phyloP scores from a whole-genome alignment of 148 eudicot genomes.

The Salicornia ramosissima region DNA sequence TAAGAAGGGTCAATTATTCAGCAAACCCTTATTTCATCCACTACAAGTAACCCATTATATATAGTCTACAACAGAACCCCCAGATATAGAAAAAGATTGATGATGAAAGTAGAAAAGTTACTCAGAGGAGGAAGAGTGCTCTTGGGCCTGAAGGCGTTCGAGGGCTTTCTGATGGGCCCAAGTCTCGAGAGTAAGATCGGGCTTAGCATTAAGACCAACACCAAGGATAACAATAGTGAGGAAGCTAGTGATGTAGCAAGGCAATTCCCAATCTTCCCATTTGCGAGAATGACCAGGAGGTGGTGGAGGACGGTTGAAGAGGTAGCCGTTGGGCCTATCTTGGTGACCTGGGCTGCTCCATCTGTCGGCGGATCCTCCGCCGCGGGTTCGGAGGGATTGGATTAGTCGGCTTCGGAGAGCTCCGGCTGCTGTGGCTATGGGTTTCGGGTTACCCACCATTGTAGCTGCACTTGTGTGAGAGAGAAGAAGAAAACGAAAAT shows the following conservation, averaged over 20 bases:
- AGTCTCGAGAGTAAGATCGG: conserved; percentile 91
- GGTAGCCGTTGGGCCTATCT: conserved; percentile 86
- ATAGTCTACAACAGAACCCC: not conserved
- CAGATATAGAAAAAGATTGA: too few relatives aligned
- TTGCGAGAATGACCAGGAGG: conserved; percentile 77
- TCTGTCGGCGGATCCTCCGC: conserved; percentile 42
- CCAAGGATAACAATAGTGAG: conserved; percentile 91
- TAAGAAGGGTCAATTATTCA: conserved; percentile 15
- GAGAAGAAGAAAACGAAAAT: too few relatives aligned
- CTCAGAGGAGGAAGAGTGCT: conserved; percentile 27
- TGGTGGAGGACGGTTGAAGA: conserved; percentile 65
- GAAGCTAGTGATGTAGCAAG: conserved; percentile 93
- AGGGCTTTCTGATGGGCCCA: conserved; percentile 98
- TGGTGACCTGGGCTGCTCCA: conserved; percentile 92
- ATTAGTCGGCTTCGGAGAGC: conserved; percentile 38
- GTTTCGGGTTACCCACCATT: too few relatives aligned
- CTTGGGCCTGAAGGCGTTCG: conserved; percentile 58
- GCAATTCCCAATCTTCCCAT: conserved; percentile 99
- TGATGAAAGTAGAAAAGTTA: conserved; percentile 12
- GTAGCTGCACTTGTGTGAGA: too few relatives aligned
- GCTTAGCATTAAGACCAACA: conserved; percentile 86
- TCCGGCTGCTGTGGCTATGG: conserved; percentile 24
- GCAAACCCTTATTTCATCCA: conserved; percentile 20
- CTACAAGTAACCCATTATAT: not conserved
- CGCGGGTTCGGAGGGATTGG: conserved; percentile 51